A percentile compares a stretch with the other conserved stretches of the same genome.
Evolutionary conservation across 495 filamentous ascomycete genomes (phyloP).

Genomic region (Cladorrhinum samala): DNA sequence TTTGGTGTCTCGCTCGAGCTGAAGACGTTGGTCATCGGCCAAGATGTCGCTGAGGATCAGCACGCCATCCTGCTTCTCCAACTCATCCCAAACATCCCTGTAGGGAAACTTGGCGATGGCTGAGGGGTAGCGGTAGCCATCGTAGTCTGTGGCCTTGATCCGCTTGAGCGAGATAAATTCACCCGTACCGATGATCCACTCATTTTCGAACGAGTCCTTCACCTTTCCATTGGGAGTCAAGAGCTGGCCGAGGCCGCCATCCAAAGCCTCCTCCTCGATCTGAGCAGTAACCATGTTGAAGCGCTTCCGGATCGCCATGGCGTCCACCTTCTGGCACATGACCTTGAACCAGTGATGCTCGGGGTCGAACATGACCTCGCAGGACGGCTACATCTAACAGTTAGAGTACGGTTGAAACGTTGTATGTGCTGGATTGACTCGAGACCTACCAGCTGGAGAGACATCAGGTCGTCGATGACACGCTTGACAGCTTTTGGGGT

Average conservation of each 20-base stretch:
- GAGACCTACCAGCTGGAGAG: slow-evolving; percentile 17
- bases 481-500: slow-evolving; percentile 23
- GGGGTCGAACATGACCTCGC: slow-evolving; percentile 23
- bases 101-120: slow-evolving; percentile 1
- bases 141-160: neutral
- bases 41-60: slow-evolving; percentile 15
- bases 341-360: slow-evolving; percentile 24
- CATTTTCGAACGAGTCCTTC: slow-evolving; percentile 10
- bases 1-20: slow-evolving; percentile 21
- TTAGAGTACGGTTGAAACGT: neutral
- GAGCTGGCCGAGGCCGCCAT: slow-evolving; percentile 17
- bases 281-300: slow-evolving; percentile 11
- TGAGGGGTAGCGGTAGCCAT: neutral
- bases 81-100: slow-evolving; percentile 13
- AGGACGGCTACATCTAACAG: neutral
- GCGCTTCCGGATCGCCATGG: slow-evolving; percentile 11
- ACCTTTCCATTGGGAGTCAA: neutral
- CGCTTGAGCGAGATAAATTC: neutral
- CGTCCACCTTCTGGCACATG: slow-evolving; percentile 25
- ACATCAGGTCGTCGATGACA: slow-evolving; percentile 17
- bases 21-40: slow-evolving; percentile 6
- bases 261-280: slow-evolving; percentile 18
- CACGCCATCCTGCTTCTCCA: slow-evolving; percentile 10
- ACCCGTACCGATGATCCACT: slow-evolving; percentile 5
- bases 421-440: neutral